Evolutionary conservation across 805 yeast species (phyloP).

Genomic region (Ogataea trehalophila): DNA sequence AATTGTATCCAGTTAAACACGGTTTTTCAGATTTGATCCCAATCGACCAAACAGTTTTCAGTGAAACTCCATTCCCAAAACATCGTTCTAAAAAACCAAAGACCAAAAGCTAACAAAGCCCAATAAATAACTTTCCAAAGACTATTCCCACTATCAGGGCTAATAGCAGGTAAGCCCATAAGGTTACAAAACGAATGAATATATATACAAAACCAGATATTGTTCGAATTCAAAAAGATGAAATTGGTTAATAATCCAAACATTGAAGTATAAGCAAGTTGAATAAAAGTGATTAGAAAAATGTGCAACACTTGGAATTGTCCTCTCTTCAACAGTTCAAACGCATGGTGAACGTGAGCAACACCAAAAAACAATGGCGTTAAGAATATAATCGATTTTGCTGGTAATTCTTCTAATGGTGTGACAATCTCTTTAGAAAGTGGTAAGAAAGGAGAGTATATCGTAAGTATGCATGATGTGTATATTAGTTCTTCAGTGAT

Average conservation of each 20-base stretch:
- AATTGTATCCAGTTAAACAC: not conserved
- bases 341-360: conserved; percentile 77
- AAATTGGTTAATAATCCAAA: conserved; percentile 68
- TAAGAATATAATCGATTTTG: conserved; percentile 24
- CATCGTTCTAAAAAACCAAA: conserved; percentile 31
- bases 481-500: conserved; percentile 73
- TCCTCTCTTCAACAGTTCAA: conserved; percentile 35
- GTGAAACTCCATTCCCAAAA: conserved; percentile 19
- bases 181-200: conserved; percentile 67
- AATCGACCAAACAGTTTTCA: not conserved
- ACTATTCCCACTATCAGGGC: conserved; percentile 6
- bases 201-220: conserved; percentile 50
- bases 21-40: not conserved
- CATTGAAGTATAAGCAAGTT: conserved; percentile 57
- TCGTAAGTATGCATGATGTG: conserved; percentile 40
- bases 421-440: not conserved
- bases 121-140: conserved; percentile 33
- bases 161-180: conserved; percentile 56
- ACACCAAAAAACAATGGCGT: conserved; percentile 69
- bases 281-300: conserved; percentile 39
- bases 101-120: conserved; percentile 39
- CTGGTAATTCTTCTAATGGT: not conserved
- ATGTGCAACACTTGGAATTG: conserved; percentile 29
- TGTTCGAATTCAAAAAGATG: conserved; percentile 46
- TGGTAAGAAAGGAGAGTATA: conserved; percentile 25